phyloP scores from a whole-genome alignment of 179 eudicot species.

The Vitellaria paradoxa region DNA sequence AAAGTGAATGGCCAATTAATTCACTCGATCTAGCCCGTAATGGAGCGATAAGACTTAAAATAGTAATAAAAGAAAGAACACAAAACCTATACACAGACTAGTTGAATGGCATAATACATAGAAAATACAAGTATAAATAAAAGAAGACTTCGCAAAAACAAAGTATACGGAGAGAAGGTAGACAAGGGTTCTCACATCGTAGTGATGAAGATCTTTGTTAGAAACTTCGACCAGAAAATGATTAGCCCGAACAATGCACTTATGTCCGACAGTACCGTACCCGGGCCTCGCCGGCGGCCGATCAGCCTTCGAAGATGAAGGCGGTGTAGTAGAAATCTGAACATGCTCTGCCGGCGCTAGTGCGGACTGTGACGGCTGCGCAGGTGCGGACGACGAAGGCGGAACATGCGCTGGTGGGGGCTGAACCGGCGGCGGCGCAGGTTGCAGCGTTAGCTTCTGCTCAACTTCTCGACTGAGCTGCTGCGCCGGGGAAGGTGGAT shows the following conservation, averaged over 20 bases:
- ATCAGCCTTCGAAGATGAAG: slow-evolving; percentile 38
- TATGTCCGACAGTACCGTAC: slow-evolving; percentile 41
- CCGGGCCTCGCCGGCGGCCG: slow-evolving; percentile 53
- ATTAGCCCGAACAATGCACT: slow-evolving; percentile 46
- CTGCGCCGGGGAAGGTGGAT: background rate
- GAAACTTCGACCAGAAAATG: slow-evolving; percentile 56
- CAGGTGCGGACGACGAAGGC: background rate
- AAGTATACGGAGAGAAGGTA: too few relatives aligned
- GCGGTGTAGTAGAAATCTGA: slow-evolving; percentile 20
- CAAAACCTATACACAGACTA: too few relatives aligned
- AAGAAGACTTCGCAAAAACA: too few relatives aligned
- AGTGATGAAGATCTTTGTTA: slow-evolving; percentile 50
- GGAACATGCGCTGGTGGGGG: slow-evolving; percentile 14
- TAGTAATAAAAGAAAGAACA: too few relatives aligned
- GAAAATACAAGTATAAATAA: too few relatives aligned
- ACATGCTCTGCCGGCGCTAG: background rate
- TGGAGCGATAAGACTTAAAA: too few relatives aligned
- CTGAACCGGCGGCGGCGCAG: slow-evolving; percentile 23
- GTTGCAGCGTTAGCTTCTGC: slow-evolving; percentile 14
- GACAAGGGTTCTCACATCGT: slow-evolving; percentile 48
- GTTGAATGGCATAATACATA: too few relatives aligned
- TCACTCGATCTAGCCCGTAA: too few relatives aligned
- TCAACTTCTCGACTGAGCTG: slow-evolving; percentile 1
- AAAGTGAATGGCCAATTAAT: too few relatives aligned
- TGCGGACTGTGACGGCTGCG: slow-evolving; percentile 6